Base-by-base conservation (phyloP, 768 basidiomycete species). In the Sporobolomyces roseus region DNA sequence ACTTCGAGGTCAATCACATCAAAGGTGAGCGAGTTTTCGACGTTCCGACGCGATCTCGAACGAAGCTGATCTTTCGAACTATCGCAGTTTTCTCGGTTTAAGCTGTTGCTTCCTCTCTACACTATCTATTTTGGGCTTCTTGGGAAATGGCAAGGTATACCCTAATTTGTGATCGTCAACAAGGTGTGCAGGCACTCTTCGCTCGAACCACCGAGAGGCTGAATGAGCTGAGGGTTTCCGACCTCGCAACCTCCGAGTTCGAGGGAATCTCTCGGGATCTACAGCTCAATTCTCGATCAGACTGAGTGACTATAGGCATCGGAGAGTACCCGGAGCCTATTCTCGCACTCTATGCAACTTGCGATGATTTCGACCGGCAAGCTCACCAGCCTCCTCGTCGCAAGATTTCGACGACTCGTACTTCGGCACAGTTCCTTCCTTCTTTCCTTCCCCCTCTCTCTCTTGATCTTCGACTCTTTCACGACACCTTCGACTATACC, bases 1-100 rank as follows among this genome's bases (percentile, higher is more conserved):
- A 73, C 65, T 75, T 70, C 51, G 70, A 68, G 41, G 48, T 75
- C 64, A 75, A 73, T 63, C 73, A 70, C 56, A 61, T 75, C 63
- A 61, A 62, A 61, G 66, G 66, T 68, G 36, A 17, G 66, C 16
- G n/a, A n/a, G n/a, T n/a, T 41, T 17, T 41, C 38, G 38, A 41
- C 38, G n/a, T n/a, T n/a, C n/a, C n/a, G n/a, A n/a, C n/a, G n/a
- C n/a, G n/a, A n/a, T n/a, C n/a, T n/a, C n/a, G 38, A 41, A 41
- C 9, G 9, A 9, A 6, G 45, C 45, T 46, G 52, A 53, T 53
- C 21, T 4, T 10, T 54, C 23, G 51, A 13, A 13, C 21, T n/a
- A n/a, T 30, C 19, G 14, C 55, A 56, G 55, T 25, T 41, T 56
- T 41, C 55, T 4, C 55, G 23, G 36, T 56, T 27, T 56, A 56